Percentiles rank a stretch among this genome's conserved stretches.
These are phyloP conservation scores for Boletus pseudo-olivaceus DNA, from an alignment of 768 basidiomycete species.

Conservation along the genomic window DNA sequence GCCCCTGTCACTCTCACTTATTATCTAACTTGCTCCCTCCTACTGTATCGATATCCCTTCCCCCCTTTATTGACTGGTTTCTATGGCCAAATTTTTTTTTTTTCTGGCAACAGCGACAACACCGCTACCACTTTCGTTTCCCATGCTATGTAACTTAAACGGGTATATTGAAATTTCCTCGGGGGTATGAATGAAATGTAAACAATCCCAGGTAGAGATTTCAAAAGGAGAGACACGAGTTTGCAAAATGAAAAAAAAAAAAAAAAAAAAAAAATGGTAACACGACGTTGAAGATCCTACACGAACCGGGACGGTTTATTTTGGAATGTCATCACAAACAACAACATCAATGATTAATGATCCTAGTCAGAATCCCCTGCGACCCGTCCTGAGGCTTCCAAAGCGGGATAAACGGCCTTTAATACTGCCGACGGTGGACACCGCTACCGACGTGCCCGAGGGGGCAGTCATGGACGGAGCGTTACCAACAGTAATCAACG, in stretches of 20 bases:
- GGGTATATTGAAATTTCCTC: conserved; percentile 18
- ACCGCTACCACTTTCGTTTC: conserved; percentile 10
- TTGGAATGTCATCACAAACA: neutral
- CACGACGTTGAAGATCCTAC: conserved; percentile 4
- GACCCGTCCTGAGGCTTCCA: conserved; percentile 62
- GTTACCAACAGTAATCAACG: conserved; percentile 70
- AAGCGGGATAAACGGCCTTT: conserved; percentile 75
- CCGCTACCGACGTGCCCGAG: conserved; percentile 55
- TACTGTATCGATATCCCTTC: conserved; percentile 28
- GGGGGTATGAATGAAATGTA: conserved; percentile 18
- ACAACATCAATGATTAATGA: neutral
- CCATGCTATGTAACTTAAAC: conserved; percentile 12
- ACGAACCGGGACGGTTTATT: neutral
- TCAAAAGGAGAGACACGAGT: neutral
- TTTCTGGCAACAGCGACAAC: conserved; percentile 5
- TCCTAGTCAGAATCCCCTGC: conserved; percentile 24
- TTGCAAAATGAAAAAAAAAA: neutral
- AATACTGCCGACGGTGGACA: conserved; percentile 64
- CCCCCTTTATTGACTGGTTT: neutral
- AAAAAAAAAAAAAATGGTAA: neutral
- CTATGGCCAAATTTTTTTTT: conserved; percentile 3
- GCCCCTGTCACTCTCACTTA: conserved; percentile 11
- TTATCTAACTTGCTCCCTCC: conserved; percentile 20
- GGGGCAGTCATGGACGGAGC: conserved; percentile 33
- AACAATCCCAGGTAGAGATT: conserved; percentile 9